Evolutionary conservation across 345 rosid species (phyloP).

Genomic region (Odontarrhena argentea): DNA sequence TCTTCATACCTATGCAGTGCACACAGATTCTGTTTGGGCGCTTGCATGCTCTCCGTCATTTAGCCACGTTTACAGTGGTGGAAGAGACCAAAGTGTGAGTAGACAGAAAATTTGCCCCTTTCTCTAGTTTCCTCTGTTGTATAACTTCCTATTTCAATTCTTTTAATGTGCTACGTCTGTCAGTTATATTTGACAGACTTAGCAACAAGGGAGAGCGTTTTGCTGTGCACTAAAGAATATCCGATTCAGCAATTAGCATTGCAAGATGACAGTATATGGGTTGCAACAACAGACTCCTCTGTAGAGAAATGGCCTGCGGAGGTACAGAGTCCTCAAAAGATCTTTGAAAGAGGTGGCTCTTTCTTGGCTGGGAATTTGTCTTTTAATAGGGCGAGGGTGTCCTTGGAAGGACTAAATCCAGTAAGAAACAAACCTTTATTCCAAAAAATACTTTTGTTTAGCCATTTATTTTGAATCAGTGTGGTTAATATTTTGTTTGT

Average conservation of each 20-base stretch:
- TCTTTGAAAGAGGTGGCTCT: conserved; percentile 86
- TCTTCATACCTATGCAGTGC: conserved; percentile 98
- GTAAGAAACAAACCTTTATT: conserved; percentile 52
- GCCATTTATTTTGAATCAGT: conserved; percentile 9
- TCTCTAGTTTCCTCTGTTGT: conserved; percentile 24
- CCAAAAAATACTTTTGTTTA: conserved; percentile 12
- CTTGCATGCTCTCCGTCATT: conserved; percentile 95
- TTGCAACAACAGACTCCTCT: conserved; percentile 90
- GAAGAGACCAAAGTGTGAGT: conserved; percentile 98
- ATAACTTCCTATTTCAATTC: not conserved
- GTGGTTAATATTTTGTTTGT: conserved; percentile 29
- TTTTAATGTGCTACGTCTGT: conserved; percentile 29
- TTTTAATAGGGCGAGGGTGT: conserved; percentile 93
- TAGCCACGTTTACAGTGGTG: conserved; percentile 98
- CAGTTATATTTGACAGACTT: conserved; percentile 98
- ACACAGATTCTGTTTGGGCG: conserved; percentile 99
- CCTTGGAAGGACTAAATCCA: conserved; percentile 89
- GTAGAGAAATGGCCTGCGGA: conserved; percentile 94
- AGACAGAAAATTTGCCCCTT: not conserved
- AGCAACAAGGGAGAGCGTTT: conserved; percentile 86
- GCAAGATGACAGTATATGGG: conserved; percentile 94
- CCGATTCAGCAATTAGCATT: conserved; percentile 86
- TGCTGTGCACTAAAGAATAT: conserved; percentile 91
- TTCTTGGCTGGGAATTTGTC: conserved; percentile 98
- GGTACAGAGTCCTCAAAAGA: conserved; percentile 79